Evolutionary conservation across 768 basidiomycete species (phyloP).

Genomic region (Macrolepiota dolichaula): DNA sequence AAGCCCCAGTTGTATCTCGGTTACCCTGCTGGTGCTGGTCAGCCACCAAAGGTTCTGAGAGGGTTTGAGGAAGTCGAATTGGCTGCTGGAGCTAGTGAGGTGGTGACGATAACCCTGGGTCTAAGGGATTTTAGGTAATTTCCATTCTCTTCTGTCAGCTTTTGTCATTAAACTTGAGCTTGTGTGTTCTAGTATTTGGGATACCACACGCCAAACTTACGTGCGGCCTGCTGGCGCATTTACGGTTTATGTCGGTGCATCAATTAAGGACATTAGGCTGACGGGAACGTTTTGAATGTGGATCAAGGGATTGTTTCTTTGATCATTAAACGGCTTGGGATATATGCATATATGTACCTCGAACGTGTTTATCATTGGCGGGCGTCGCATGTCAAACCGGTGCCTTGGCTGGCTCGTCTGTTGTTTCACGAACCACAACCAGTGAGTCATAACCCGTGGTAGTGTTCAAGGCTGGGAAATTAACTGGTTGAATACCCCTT

Average conservation of each 20-base stretch:
- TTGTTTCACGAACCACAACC: no score
- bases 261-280: conserved; percentile 44
- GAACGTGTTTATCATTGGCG: no score
- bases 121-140: conserved; percentile 43
- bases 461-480: no score
- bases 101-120: conserved; percentile 33
- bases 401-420: no score
- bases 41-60: conserved; percentile 46
- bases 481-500: no score
- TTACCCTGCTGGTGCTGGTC: conserved; percentile 43
- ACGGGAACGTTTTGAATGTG: conserved; percentile 22
- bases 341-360: no score
- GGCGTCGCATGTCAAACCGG: no score
- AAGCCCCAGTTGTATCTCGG: conserved; percentile 52
- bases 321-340: no score
- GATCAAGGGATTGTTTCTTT: background rate
- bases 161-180: background rate
- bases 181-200: conserved; percentile 40
- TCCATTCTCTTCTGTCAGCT: background rate
- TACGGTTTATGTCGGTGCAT: conserved; percentile 50
- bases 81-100: conserved; percentile 30
- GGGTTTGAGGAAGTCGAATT: conserved; percentile 49
- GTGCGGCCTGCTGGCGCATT: conserved; percentile 49
- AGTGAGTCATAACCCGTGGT: no score
- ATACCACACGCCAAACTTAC: conserved; percentile 48